Base-by-base conservation (phyloP, 1,284 basidiomycete species). In the Microbotryomycetes sp. region DNA sequence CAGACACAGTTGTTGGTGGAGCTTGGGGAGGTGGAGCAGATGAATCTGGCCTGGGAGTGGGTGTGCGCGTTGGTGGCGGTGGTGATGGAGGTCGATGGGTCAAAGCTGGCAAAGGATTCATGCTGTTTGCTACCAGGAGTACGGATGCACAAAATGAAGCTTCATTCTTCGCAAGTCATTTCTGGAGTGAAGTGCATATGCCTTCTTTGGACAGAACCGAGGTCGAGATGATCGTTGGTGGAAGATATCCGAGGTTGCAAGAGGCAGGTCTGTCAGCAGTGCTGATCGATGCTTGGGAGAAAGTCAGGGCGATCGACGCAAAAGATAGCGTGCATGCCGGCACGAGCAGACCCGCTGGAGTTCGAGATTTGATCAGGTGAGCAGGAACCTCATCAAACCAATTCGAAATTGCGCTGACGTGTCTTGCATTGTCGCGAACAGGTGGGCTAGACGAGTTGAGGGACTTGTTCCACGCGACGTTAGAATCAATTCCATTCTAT, bases 361-460 rank as follows among this genome's bases (percentile, higher is more conserved):
- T 97, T 56, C 82, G 91, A 23, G 92, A 97, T 73, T 78, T 97
- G 57, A 85, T 92, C 74, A 58, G 67, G 66, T 62, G 16, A 30
- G 64, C 22, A 32, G n/a, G n/a, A n/a, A n/a, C n/a, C n/a, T n/a
- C n/a, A n/a, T n/a, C n/a, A n/a, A n/a, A n/a, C n/a, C n/a, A n/a
- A n/a, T n/a, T n/a, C n/a, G n/a, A n/a, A n/a, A n/a, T n/a, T n/a
- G n/a, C n/a, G n/a, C n/a, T n/a, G n/a, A n/a, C n/a, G n/a, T n/a
- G 3, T 3, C 19, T 19, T 23, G 2, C 26, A 23, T 7, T 9
- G 47, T 22, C 22, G 6, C 14, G 4, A 2, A 4, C 55, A 93
- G 89, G 72, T 91, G 91, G 78, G 93, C 90, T 74, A 79, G 78
- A 0, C 83, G 94, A 45, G 80, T 94, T 4, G 81, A 87, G 54